These are phyloP conservation scores for Modicella reniformis DNA, from an alignment of 371 early-diverging fungal species.

Conservation along the genomic window DNA sequence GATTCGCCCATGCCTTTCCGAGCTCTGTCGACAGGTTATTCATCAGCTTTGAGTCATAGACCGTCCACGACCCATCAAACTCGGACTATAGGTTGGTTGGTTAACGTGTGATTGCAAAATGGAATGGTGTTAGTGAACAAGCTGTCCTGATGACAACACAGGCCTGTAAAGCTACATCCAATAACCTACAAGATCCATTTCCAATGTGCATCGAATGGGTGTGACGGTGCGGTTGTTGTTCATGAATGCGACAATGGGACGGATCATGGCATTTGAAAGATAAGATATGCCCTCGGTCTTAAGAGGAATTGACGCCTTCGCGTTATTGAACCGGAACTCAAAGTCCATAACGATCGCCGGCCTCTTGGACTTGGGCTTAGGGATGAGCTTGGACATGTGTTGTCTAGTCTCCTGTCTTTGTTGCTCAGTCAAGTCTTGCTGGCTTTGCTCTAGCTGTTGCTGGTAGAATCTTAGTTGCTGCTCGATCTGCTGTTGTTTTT, in stretches of 20 bases:
- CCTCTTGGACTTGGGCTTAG: conserved; percentile 37
- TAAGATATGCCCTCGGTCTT: conserved; percentile 77
- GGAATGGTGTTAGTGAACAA: neutral
- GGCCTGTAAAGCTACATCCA: neutral
- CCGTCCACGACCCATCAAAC: conserved; percentile 94
- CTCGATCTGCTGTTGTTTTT: conserved; percentile 25
- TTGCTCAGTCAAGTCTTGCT: conserved; percentile 27
- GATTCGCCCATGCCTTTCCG: conserved; percentile 81
- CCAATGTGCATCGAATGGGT: conserved; percentile 82
- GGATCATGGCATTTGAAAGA: conserved; percentile 84
- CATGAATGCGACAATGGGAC: conserved; percentile 95
- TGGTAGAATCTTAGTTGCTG: conserved; percentile 23
- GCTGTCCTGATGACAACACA: conserved; percentile 2
- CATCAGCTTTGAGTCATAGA: conserved; percentile 85
- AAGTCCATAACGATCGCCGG: conserved; percentile 65
- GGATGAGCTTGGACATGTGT: conserved; percentile 27
- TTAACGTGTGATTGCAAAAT: no score
- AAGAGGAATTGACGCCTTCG: conserved; percentile 89
- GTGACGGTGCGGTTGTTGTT: conserved; percentile 88
- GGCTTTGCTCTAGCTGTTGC: conserved; percentile 27
- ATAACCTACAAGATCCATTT: conserved; percentile 73
- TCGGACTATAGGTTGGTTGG: conserved; percentile 61
- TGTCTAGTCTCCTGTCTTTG: conserved; percentile 35
- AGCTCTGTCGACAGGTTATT: conserved; percentile 82
- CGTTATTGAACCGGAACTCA: conserved; percentile 86